Evolutionary conservation across 2,329 filamentous ascomycete genomes (phyloP).

Genomic region (Pezizomycotina sp.): DNA sequence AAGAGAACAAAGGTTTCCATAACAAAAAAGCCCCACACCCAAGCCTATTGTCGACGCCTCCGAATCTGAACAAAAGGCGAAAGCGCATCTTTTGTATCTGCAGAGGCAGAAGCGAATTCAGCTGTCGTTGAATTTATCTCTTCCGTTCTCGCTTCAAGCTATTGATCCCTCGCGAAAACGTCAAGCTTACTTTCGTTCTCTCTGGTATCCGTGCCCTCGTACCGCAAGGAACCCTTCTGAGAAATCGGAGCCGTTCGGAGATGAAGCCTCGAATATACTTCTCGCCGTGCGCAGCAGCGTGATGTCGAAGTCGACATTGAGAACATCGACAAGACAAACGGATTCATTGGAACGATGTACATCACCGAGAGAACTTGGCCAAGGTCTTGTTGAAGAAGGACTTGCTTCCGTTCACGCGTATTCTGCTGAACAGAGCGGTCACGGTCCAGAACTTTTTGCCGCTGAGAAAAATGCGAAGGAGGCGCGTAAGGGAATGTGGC

Average conservation of each 20-base stretch:
- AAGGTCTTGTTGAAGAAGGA: conserved; percentile 89
- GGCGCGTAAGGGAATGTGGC: conserved; percentile 72
- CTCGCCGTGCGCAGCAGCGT: conserved; percentile 73
- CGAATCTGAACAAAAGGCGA: conserved; percentile 84
- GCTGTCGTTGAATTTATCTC: conserved; percentile 95
- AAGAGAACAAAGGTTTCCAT: conserved; percentile 89
- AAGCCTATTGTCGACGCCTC: conserved; percentile 80
- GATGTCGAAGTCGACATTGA: conserved; percentile 93
- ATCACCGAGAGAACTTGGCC: conserved; percentile 88
- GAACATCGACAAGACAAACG: conserved; percentile 87
- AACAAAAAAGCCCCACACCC: conserved; percentile 70
- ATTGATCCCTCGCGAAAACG: conserved; percentile 75
- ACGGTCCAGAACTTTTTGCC: conserved; percentile 68
- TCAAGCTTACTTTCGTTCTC: conserved; percentile 87
- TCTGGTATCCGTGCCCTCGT: conserved; percentile 82
- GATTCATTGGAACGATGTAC: conserved; percentile 89
- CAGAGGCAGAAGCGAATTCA: conserved; percentile 80
- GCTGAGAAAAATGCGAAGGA: conserved; percentile 86
- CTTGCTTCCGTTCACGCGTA: conserved; percentile 83
- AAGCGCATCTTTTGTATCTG: conserved; percentile 74
- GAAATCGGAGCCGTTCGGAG: conserved; percentile 78
- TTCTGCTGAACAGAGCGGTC: conserved; percentile 88
- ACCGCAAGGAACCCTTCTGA: conserved; percentile 68
- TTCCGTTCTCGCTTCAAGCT: conserved; percentile 86
- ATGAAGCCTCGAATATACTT: conserved; percentile 90